Evolutionary conservation across 345 rosid genomes (phyloP), one percentile per base, ranked within the genome.

Genomic region (Kernera saxatilis): DNA sequence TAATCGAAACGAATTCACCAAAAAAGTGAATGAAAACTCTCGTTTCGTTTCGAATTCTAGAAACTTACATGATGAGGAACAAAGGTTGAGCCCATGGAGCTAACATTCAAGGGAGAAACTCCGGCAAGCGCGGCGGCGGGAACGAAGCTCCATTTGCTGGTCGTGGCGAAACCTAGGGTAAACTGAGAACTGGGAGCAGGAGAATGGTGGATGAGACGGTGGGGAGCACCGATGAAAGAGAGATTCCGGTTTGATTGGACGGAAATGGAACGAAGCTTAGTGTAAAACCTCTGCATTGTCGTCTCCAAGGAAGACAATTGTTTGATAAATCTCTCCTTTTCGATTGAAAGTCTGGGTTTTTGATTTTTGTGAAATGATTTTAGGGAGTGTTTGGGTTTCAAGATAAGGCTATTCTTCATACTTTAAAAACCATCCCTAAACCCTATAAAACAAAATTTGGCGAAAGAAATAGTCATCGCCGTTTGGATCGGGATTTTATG

Each of bases 231-330:
- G 37, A 74, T 18, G 3, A 72, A 11, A 37, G 78, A 56, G 58
- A 43, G 73, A 1, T 48, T 36, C 62, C 71, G 78, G 61, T 73
- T 74, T 4, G 81, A 81, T 26, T 76, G 85, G 3, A 76, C 17
- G 13, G 82, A 67, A 61, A 85, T 45, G 30, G 82, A 71, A 8
- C 91, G 90, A 45, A 89, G 80, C 82, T 77, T 86, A 11, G 67
- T 67, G 85, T 87, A 84, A 6, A 89, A 18, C 52, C 91, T 84
- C 87, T 84, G 94, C 98, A 89, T 89, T 76, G 55, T 71, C 73
- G 69, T 71, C 73, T 58, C 54, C 62, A 40, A 68, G 26, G 61
- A 41, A 13, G 53, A 50, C 27, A 19, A 41, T 1, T 3, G 27
- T 54, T 22, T 21, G 33, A 22, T 53, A 22, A 68, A 54, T 15